Percentiles rank a stretch among this genome's conserved stretches.
Conservation (phyloP, 2,329 filamentous ascomycete species). For the Colletotrichum caudatum region DNA sequence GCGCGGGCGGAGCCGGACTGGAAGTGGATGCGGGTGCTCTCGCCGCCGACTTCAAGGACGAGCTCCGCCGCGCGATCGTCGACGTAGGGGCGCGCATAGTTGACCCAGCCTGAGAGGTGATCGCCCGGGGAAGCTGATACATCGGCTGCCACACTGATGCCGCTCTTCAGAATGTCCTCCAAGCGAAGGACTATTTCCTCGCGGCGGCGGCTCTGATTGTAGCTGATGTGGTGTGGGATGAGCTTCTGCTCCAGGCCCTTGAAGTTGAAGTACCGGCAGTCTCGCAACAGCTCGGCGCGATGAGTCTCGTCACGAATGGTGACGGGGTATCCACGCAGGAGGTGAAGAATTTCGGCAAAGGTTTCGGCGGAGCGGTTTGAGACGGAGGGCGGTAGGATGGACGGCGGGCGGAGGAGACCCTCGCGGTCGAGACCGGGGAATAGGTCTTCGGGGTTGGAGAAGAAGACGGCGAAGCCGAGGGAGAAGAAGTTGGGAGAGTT, state of each 20-base stretch:
- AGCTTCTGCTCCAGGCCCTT: conserved; percentile 91
- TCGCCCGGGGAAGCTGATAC: conserved; percentile 46
- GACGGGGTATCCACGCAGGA: conserved; percentile 86
- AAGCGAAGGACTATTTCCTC: conserved; percentile 84
- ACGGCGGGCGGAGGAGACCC: conserved; percentile 85
- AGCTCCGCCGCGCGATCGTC: conserved; percentile 80
- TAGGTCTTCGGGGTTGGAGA: conserved; percentile 80
- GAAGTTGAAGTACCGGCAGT: conserved; percentile 93
- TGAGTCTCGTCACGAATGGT: conserved; percentile 82
- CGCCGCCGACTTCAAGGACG: conserved; percentile 81
- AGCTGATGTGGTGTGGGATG: conserved; percentile 80
- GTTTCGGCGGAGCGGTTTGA: conserved; percentile 85
- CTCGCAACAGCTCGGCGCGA: conserved; percentile 80
- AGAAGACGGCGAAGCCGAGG: conserved; percentile 89
- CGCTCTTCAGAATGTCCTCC: conserved; percentile 90
- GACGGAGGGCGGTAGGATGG: conserved; percentile 84
- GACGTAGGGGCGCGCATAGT: conserved; percentile 87
- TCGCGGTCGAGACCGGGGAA: conserved; percentile 88
- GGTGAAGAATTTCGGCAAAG: conserved; percentile 84
- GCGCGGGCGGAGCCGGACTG: conserved; percentile 59
- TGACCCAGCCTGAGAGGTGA: conserved; percentile 67
- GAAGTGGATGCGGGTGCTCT: conserved; percentile 70
- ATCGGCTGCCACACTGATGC: conserved; percentile 74
- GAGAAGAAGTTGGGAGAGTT: conserved; percentile 98
- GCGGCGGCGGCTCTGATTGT: conserved; percentile 75